Conservation (phyloP, 2,329 filamentous ascomycete genomes). For the Colletotrichum orbiculare region DNA sequence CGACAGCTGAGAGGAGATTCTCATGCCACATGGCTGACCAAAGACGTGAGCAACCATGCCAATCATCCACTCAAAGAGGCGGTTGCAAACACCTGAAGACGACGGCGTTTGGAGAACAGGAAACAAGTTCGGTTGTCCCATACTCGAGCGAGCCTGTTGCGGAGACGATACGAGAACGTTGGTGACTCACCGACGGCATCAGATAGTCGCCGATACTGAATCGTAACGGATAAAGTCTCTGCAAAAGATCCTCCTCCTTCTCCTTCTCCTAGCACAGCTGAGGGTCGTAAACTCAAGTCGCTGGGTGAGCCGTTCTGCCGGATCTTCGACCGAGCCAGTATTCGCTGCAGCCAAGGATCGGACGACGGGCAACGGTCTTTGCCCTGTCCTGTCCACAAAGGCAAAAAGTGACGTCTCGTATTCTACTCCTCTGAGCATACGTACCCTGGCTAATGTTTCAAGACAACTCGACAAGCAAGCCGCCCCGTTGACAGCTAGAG, state of each 20-base stretch:
- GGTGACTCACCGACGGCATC: not conserved
- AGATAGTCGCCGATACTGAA: not conserved
- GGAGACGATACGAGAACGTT: rapidly evolving
- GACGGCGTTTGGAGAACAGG: not conserved
- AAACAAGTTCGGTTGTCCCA: no score
- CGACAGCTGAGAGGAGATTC: not conserved
- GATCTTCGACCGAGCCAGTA: conserved; percentile 15
- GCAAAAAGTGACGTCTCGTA: not conserved
- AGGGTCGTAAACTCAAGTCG: not conserved
- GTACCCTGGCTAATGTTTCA: conserved; percentile 22
- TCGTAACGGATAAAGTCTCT: not conserved
- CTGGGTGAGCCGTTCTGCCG: conserved; percentile 1
- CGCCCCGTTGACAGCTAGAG: conserved; percentile 9
- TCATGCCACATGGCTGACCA: not conserved
- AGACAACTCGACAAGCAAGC: conserved; percentile 7
- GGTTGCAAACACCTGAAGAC: no score
- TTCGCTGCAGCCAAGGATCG: conserved; percentile 1
- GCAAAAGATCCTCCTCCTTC: not conserved
- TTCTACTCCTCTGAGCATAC: not conserved
- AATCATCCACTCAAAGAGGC: not conserved
- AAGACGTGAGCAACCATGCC: not conserved
- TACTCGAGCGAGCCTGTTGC: no score
- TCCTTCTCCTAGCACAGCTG: not conserved
- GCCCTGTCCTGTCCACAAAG: not conserved
- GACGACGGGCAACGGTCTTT: conserved; percentile 10